Percentiles rank a stretch among this genome's conserved stretches.
Evolutionary conservation across 2,329 filamentous ascomycete genomes (phyloP).

Genomic region (Cercospora nicotianae): DNA sequence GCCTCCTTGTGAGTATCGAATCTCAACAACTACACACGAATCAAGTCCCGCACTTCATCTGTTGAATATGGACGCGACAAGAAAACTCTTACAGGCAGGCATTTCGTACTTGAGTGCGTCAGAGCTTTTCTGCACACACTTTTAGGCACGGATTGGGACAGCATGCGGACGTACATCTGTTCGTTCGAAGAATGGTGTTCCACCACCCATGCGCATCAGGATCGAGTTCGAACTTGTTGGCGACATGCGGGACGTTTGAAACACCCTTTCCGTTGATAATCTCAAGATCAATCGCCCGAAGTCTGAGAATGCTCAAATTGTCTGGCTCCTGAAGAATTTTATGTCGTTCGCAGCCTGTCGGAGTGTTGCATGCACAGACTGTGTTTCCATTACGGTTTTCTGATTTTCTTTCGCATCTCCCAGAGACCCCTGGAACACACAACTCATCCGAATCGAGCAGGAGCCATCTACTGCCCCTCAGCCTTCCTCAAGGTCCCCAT

Average conservation of each 20-base stretch:
- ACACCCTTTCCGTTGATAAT: not conserved
- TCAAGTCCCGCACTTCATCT: not conserved
- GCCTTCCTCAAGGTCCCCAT: constrained; percentile 27
- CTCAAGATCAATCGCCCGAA: not conserved
- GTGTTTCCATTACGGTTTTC: not conserved
- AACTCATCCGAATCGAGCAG: not conserved
- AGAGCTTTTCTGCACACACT: not conserved
- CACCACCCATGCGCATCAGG: not conserved
- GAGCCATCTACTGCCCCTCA: constrained; percentile 15
- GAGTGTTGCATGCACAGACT: not conserved
- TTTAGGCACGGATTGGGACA: not conserved
- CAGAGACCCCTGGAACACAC: not conserved
- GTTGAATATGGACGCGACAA: not conserved
- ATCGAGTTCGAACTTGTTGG: not conserved
- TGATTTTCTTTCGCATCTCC: not conserved
- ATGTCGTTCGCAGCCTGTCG: not conserved
- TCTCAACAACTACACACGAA: not conserved
- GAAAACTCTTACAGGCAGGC: not conserved
- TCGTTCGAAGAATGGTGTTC: not conserved
- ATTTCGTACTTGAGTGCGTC: not conserved
- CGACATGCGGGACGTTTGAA: not conserved
- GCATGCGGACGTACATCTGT: not conserved
- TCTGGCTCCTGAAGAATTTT: not conserved
- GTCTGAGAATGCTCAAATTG: not conserved
- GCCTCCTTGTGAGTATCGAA: not conserved